Base-by-base conservation (phyloP, 2,329 filamentous ascomycete species). In the Colletotrichum somersetense region DNA sequence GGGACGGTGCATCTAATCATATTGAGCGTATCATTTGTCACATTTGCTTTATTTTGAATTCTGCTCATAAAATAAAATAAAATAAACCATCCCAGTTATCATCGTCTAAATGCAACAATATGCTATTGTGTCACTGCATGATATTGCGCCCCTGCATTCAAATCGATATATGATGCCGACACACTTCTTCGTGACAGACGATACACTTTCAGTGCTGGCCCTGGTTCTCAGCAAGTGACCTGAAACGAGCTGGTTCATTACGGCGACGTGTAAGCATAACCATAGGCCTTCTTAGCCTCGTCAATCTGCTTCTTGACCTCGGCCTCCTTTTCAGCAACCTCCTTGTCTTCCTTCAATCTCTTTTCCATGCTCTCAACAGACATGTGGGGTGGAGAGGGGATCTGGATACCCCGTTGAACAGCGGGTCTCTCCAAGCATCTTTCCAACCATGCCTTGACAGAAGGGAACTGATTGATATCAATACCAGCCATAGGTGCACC, bases 401-500 rank as follows among this genome's bases (percentile, higher is more conserved):
- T 85, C 77, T 89, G 83, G 23, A 88, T 82, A 1, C 92, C 92
- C 81, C 87, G 91, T 81, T 91, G 85, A 0, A 92, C 87, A 1
- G 85, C 91, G 0, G 89, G 87, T 1, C 92, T 84, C 35, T 83
- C 84, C 26, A 83, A 79, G 83, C 93, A 87, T 42, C 87, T 83
- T 72, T 91, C 87, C 78, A 92, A 86, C 92, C 92, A 94, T 4
- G 86, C 87, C 78, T 89, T 86, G 68, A 94, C 80, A 64, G 88
- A 83, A 16, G 91, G 91, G 81, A 94, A 94, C 73, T 89, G 85
- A 1, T 86, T 82, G 6, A 92, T 85, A 62, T 93, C 88, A 38
- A 94, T 76, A 26, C 91, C 91, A 0, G 87, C 84, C 85, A 91
- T 89, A 20, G 84, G 82, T 1, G 88, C 3, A 73, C 85, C 2